A percentile compares a stretch with the other conserved stretches of the same genome.
phyloP scores from a whole-genome alignment of 495 filamentous ascomycete genomes.

The Entonaema liquescens region DNA sequence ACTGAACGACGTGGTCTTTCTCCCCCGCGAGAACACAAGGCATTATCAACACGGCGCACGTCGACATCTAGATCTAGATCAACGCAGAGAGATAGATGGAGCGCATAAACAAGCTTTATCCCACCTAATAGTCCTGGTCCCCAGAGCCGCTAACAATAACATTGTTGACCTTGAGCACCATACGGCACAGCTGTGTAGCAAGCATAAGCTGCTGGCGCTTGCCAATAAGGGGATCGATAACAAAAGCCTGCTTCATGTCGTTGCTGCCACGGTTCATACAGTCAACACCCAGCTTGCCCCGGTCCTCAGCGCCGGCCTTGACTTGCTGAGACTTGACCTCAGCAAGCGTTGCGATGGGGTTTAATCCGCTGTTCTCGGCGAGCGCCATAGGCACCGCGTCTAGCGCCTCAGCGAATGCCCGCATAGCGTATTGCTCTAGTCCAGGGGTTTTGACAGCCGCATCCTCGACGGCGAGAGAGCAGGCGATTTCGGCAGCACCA shows the following conservation, averaged over 20 bases:
- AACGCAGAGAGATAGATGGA: neutral
- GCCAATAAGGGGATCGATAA: constrained; percentile 96
- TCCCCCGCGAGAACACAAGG: neutral
- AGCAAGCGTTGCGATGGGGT: constrained; percentile 93
- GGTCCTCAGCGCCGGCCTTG: constrained; percentile 78
- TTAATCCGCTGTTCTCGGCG: constrained; percentile 95
- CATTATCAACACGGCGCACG: neutral
- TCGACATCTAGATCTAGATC: neutral
- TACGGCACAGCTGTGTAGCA: constrained; percentile 96
- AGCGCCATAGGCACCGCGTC: constrained; percentile 96
- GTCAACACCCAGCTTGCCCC: constrained; percentile 84
- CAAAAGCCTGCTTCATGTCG: constrained; percentile 96
- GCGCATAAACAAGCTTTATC: neutral
- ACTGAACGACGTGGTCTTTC: neutral
- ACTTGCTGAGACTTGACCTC: constrained; percentile 95
- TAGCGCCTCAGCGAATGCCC: constrained; percentile 94
- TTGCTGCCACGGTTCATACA: constrained; percentile 96
- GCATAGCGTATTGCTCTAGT: constrained; percentile 98
- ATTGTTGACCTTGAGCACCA: constrained; percentile 98
- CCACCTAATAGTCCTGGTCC: constrained; percentile 85
- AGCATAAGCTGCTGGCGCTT: constrained; percentile 96
- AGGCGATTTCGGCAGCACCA: constrained; percentile 97
- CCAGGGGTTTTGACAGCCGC: constrained; percentile 94
- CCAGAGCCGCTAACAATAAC: constrained; percentile 95
- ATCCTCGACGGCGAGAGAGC: constrained; percentile 94